Conservation (phyloP, 2,329 filamentous ascomycete genomes). For the Trichoderma arundinaceum region DNA sequence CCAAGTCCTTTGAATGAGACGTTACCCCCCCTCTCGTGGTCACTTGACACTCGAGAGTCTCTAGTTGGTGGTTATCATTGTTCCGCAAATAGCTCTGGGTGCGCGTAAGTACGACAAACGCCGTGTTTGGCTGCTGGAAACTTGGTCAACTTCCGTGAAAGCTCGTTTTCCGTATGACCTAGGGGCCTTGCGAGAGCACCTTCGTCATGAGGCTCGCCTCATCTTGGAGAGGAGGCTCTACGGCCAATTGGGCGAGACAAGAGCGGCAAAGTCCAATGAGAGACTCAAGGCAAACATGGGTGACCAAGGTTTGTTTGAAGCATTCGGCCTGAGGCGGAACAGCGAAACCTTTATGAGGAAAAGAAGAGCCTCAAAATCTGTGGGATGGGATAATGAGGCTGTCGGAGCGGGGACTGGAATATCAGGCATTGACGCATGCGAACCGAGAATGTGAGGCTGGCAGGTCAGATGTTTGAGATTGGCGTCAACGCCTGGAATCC, state of each 20-base stretch:
- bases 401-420: slow-evolving; percentile 22
- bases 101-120: slow-evolving; percentile 9
- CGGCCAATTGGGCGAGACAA: not conserved
- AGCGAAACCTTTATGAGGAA: not conserved
- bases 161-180: slow-evolving; percentile 5
- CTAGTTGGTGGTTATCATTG: not conserved
- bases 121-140: not conserved
- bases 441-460: slow-evolving; percentile 28
- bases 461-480: slow-evolving; percentile 27
- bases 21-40: slow-evolving; percentile 2
- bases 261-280: not conserved
- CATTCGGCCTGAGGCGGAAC: slow-evolving; percentile 3
- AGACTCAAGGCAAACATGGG: not conserved
- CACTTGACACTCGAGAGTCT: slow-evolving; percentile 14
- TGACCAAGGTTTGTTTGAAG: not conserved
- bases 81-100: slow-evolving; percentile 18
- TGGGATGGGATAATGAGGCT: slow-evolving; percentile 9
- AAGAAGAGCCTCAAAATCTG: not conserved
- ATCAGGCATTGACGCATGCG: slow-evolving; percentile 27
- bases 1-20: slow-evolving; percentile 11
- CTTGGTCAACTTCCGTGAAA: not conserved
- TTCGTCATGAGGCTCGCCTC: not conserved
- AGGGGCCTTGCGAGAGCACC: not conserved
- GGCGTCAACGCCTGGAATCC: slow-evolving; percentile 32
- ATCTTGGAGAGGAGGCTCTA: not conserved